phyloP scores from a whole-genome alignment of 2,329 filamentous ascomycete species.

The Beauveria sp. region DNA sequence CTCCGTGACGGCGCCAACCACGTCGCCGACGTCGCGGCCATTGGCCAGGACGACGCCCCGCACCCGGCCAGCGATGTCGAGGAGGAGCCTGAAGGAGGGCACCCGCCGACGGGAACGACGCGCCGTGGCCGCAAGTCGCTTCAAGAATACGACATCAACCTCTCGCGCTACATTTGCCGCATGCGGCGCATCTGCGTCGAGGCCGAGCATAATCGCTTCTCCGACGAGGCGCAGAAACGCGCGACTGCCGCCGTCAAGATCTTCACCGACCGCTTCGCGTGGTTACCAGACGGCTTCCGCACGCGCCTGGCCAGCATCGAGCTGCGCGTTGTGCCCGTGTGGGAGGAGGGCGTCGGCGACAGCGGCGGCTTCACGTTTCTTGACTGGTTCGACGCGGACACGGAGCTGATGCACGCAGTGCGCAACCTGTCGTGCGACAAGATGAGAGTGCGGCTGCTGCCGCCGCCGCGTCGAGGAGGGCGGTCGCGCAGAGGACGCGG shows the following conservation, averaged over 20 bases:
- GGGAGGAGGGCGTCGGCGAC: not conserved
- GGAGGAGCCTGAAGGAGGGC: not conserved
- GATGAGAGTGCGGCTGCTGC: constrained; percentile 28
- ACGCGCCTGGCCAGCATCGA: constrained; percentile 32
- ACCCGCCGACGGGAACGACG: not conserved
- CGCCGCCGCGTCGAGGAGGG: not conserved
- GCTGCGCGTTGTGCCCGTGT: constrained; percentile 31
- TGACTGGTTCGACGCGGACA: constrained; percentile 26
- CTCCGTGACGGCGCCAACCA: constrained; percentile 30
- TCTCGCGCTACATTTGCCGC: constrained; percentile 28
- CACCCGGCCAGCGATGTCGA: constrained; percentile 15
- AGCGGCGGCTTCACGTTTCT: constrained; percentile 25
- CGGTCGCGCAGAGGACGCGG: not conserved
- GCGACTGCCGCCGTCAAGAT: constrained; percentile 30
- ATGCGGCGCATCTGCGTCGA: constrained; percentile 36
- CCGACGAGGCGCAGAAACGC: constrained; percentile 16
- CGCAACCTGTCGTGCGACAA: constrained; percentile 26
- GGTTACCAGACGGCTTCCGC: constrained; percentile 11
- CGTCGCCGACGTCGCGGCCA: constrained; percentile 13
- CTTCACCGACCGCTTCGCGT: constrained; percentile 21
- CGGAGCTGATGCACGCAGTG: constrained; percentile 25
- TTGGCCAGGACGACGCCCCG: constrained; percentile 15
- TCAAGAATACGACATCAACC: constrained; percentile 21
- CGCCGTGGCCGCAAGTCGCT: not conserved
- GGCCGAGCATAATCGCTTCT: constrained; percentile 33